A percentile compares a stretch with the other conserved stretches of the same genome.
Conservation (phyloP, 108 stramenopile species). For the Stephanodiscus triporus region DNA sequence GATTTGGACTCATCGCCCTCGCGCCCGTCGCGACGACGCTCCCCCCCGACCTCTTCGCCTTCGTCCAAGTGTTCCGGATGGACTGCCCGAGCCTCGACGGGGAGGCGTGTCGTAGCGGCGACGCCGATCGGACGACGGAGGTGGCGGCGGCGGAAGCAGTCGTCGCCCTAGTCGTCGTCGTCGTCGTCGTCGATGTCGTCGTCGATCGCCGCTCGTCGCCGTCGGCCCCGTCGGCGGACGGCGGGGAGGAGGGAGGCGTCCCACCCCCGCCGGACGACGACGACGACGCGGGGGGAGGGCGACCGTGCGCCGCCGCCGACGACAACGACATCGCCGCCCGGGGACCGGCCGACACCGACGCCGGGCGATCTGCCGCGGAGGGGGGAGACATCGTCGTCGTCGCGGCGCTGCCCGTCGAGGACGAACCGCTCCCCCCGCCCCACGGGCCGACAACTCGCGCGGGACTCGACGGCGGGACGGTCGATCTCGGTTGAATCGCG, state of each 20-base stretch:
- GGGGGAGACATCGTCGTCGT: neutral
- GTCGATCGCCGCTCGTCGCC: neutral
- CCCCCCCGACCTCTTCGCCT: slow-evolving; percentile 9
- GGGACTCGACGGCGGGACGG: neutral
- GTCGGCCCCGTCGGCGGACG: neutral
- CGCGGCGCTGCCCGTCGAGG: neutral
- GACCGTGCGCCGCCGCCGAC: neutral
- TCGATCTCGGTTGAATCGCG: too few species aligned
- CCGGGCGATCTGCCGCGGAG: neutral
- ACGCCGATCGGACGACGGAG: slow-evolving; percentile 23
- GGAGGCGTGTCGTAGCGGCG: slow-evolving; percentile 34
- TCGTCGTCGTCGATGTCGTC: neutral
- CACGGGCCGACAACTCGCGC: too few species aligned
- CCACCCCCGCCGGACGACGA: neutral
- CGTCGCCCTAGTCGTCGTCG: neutral
- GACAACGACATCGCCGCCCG: neutral
- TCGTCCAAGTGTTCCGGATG: slow-evolving; percentile 13
- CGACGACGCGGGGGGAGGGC: neutral
- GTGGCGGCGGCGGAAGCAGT: slow-evolving; percentile 11
- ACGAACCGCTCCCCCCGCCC: too few species aligned
- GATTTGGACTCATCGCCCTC: neutral
- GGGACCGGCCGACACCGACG: neutral
- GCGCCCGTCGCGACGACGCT: neutral
- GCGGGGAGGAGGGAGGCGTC: neutral
- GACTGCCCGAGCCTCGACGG: slow-evolving; percentile 24